Conservation (phyloP, 2,329 filamentous ascomycete genomes). For the Sporothrix brunneoviolacea region DNA sequence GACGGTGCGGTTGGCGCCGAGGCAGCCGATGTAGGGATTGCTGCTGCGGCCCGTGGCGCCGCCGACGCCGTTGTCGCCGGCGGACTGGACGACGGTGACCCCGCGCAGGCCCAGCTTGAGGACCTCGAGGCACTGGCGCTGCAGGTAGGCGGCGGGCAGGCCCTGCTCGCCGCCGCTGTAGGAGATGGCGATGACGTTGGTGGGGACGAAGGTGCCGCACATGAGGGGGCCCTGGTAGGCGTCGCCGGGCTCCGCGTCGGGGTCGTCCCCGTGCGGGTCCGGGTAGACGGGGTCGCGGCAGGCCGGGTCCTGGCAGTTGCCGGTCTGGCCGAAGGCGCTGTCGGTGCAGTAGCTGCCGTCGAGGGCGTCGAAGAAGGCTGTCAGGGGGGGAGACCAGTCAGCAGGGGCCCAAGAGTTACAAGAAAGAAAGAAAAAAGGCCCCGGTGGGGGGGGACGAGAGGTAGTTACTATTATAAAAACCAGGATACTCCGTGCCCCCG, state of each 20-base stretch:
- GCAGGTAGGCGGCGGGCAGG: constrained; percentile 40
- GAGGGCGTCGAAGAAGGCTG: constrained; percentile 41
- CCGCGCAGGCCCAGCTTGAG: constrained; percentile 38
- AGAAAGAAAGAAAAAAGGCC: too few relatives aligned
- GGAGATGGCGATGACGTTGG: constrained; percentile 47
- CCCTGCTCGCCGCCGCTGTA: constrained; percentile 44
- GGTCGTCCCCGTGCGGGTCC: constrained; percentile 30
- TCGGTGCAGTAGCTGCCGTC: constrained; percentile 45
- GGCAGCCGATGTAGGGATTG: constrained; percentile 25
- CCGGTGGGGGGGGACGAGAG: too few relatives aligned
- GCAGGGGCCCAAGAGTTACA: too few relatives aligned
- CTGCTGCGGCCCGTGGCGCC: constrained; percentile 20
- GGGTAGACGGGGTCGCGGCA: constrained; percentile 42
- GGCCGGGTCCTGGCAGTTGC: constrained; percentile 29
- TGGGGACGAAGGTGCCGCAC: constrained; percentile 24
- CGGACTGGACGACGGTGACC: constrained; percentile 34
- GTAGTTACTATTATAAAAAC: too few relatives aligned
- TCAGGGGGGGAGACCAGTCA: too few relatives aligned
- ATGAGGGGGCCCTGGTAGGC: constrained; percentile 41
- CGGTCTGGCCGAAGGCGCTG: constrained; percentile 38
- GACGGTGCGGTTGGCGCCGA: constrained; percentile 28
- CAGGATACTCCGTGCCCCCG: too few relatives aligned
- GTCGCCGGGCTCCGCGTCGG: too few relatives aligned
- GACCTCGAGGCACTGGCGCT: constrained; percentile 39
- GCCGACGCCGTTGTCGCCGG: constrained; percentile 36